phyloP scores from a whole-genome alignment of 2,329 filamentous ascomycete genomes.

The Venturia effusa region DNA sequence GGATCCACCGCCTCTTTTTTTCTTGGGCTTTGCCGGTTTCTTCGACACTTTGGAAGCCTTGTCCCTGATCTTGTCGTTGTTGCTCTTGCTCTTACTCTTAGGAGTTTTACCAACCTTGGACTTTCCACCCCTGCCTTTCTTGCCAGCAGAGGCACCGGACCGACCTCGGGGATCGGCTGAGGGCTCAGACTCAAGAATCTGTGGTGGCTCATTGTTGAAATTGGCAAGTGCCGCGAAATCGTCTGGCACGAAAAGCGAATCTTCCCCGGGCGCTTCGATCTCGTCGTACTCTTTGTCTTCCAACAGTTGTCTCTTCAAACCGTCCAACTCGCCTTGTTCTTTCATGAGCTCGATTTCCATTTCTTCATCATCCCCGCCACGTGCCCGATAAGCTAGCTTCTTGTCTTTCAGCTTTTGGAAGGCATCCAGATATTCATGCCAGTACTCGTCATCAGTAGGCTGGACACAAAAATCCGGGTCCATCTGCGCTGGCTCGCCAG shows the following conservation, averaged over 20 bases:
- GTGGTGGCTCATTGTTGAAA: background rate
- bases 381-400: background rate
- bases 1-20: constrained; percentile 5
- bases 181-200: background rate
- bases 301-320: background rate
- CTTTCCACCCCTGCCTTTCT: background rate
- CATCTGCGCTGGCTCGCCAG: background rate
- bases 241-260: background rate
- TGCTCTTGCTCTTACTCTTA: constrained; percentile 13
- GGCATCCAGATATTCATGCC: background rate
- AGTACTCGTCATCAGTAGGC: background rate
- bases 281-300: background rate
- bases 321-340: background rate
- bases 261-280: background rate
- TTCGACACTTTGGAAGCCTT: constrained; percentile 3
- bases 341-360: background rate
- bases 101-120: background rate
- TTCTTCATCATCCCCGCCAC: background rate
- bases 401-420: background rate
- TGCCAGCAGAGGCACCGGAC: background rate
- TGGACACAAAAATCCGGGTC: background rate
- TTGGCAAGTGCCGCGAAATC: background rate
- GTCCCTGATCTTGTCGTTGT: constrained; percentile 16
- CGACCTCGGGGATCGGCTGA: background rate
- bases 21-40: constrained; percentile 11